Conservation (phyloP, 495 filamentous ascomycete species). For the Aspergillus biplanus region DNA sequence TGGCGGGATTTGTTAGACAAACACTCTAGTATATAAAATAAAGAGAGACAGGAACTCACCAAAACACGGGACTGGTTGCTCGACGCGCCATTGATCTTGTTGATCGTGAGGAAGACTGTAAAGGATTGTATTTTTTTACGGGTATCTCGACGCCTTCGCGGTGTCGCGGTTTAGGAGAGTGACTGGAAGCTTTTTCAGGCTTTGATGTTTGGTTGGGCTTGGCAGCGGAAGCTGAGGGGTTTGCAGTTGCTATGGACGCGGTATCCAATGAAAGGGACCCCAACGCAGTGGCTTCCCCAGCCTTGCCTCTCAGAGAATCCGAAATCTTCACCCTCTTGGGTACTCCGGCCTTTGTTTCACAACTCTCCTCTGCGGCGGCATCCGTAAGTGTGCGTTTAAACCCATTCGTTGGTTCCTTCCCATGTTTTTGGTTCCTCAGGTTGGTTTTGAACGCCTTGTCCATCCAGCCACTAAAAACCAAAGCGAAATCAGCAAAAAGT, state of each 20-base stretch:
- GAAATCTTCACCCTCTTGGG: slow-evolving; percentile 38
- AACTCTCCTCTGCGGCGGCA: slow-evolving; percentile 5
- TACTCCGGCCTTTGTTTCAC: slow-evolving; percentile 8
- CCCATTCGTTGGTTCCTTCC: background rate
- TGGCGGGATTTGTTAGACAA: slow-evolving; percentile 5
- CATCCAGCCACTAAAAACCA: slow-evolving; percentile 36
- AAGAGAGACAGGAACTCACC: slow-evolving; percentile 21
- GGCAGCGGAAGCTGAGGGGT: slow-evolving; percentile 6
- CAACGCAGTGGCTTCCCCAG: slow-evolving; percentile 18
- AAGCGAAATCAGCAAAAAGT: slow-evolving; percentile 16
- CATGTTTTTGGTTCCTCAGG: slow-evolving; percentile 15
- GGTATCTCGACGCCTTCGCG: slow-evolving; percentile 33
- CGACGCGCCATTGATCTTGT: slow-evolving; percentile 41
- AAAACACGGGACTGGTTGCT: slow-evolving; percentile 22
- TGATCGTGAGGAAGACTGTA: slow-evolving; percentile 21
- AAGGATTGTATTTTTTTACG: slow-evolving; percentile 30
- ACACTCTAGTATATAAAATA: background rate
- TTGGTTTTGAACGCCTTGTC: slow-evolving; percentile 37
- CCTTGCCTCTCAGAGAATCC: slow-evolving; percentile 34
- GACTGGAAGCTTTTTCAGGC: slow-evolving; percentile 7
- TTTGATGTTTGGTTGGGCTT: slow-evolving; percentile 7
- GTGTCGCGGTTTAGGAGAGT: slow-evolving; percentile 2
- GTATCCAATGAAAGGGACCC: slow-evolving; percentile 2
- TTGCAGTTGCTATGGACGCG: slow-evolving; percentile 6
- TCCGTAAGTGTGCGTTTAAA: slow-evolving; percentile 22